Conservation (phyloP, 768 basidiomycete species). For the Tricholoma matsutake region DNA sequence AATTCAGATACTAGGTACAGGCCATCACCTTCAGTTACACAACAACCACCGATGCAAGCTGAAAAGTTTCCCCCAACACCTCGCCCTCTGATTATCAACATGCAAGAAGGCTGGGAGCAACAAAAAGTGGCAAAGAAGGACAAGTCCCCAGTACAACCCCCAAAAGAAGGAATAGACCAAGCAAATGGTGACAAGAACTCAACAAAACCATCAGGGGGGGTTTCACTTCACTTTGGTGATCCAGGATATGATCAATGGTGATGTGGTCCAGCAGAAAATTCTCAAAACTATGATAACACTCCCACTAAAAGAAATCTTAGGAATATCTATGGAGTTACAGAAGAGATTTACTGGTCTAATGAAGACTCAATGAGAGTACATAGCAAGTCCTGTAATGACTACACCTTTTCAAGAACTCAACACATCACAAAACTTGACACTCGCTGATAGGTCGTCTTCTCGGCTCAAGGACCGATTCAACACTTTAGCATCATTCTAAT, state of each 20-base stretch:
- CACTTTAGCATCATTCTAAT: too few relatives aligned
- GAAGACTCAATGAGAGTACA: not conserved
- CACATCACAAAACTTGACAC: too few relatives aligned
- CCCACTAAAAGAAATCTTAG: not conserved
- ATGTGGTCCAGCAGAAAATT: not conserved
- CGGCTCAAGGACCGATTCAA: too few relatives aligned
- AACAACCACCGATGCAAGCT: not conserved
- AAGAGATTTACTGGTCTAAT: not conserved
- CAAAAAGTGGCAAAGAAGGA: not conserved
- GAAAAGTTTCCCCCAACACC: not conserved
- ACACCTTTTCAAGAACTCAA: not conserved
- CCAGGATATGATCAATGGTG: conserved; percentile 5
- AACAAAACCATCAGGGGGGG: not conserved
- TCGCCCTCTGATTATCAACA: too few relatives aligned
- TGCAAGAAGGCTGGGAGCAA: not conserved
- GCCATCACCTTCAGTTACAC: too few relatives aligned
- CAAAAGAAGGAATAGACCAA: not conserved
- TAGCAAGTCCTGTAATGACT: not conserved
- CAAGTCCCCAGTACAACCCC: not conserved
- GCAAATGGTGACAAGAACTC: not conserved
- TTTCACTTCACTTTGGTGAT: conserved; percentile 6
- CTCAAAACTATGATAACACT: not conserved
- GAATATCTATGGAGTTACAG: not conserved
- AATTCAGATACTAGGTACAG: not conserved
- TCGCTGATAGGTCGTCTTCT: too few relatives aligned